Base-by-base conservation (phyloP, 1,284 basidiomycete species). In the Rhodotorula sp. region DNA sequence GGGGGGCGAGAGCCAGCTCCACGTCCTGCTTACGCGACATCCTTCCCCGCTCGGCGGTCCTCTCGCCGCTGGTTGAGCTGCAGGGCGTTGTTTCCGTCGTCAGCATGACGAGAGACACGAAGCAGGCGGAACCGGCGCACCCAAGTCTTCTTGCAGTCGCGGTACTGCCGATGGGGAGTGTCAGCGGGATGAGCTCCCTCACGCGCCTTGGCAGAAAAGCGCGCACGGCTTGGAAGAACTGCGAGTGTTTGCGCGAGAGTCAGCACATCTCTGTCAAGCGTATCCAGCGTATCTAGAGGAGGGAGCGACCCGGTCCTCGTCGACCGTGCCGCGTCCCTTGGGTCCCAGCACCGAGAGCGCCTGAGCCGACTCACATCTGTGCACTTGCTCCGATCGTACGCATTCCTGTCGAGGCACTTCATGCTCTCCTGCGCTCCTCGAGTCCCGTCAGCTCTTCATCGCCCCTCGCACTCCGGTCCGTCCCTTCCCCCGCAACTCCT, bases 221-320 rank as follows among this genome's bases (percentile, higher is more conserved):
- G 29, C 69, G 61, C 56, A 75, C 74, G 6, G 74, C 74, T 54
- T 73, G 69, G 37, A 75, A 75, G 71, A 75, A 75, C 74, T 75
- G 69, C 21, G 21, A 17, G 37, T 22, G 0, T 3, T 13, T 19
- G 39, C 17, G 27, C 9, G n/a, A 54, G 34, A 22, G 61, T 46
- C 48, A 56, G 53, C 39, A 32, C 15, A 2, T 44, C 15, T 44
- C n/a, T n/a, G n/a, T n/a, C n/a, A n/a, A n/a, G n/a, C n/a, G n/a
- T n/a, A n/a, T n/a, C n/a, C n/a, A n/a, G n/a, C n/a, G n/a, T n/a
- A n/a, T n/a, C n/a, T n/a, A n/a, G 39, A 41, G 39, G 8, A 41
- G 17, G 39, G 39, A 17, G 10, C 39, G 39, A 41, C 17, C 8
- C 15, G 9, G 44, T n/a, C 48, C 25, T 50, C 48, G 25, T n/a